Evolutionary conservation across 345 rosid species (phyloP), one percentile per base, ranked within the genome.

Genomic region (Carallia pectinifolia): DNA sequence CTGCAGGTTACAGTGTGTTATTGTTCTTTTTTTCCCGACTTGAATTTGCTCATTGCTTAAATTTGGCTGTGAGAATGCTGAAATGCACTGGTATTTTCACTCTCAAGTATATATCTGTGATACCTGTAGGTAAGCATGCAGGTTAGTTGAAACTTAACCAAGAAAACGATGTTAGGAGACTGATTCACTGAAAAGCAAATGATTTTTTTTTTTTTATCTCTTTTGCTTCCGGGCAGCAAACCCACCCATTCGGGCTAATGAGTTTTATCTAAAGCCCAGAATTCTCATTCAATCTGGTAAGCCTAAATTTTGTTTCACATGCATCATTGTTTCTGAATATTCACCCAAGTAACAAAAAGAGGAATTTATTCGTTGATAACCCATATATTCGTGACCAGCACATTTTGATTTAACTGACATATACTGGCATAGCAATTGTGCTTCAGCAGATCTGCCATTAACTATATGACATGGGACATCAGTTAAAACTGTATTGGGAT

Each of bases 161-260:
- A 33, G 34, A 33, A 33, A 4, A 33, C 34, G 34, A 33, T 4
- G 34, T 33, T 33, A 33, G 34, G 34, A 33, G 34, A 31, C 23
- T 54, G 39, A 52, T 19, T 9, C 65, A 17, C 40, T 67, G 33
- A 8, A 38, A 38, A 33, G 64, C 33, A 39, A 71, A n/a, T 70
- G 2, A 61, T 4, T 33, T 33, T 33, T 33, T 33, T 33, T 1
- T 33, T 68, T 9, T 65, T 12, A 62, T 70, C 27, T 44, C 38
- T 81, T 47, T 40, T 74, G 27, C 27, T 13, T 75, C 60, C 73
- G 87, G 98, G 93, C 76, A 23, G 98, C 91, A 39, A 74, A 85
- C 64, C 98, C 98, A 64, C 96, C 97, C 68, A 97, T 94, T 48
- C 82, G 97, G 62, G 97, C 99, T 70, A 90, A 84, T 73, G 87